A percentile compares a stretch with the other conserved stretches of the same genome.
phyloP scores from a whole-genome alignment of 495 filamentous ascomycete genomes.

The Aspergillus mulundensis region DNA sequence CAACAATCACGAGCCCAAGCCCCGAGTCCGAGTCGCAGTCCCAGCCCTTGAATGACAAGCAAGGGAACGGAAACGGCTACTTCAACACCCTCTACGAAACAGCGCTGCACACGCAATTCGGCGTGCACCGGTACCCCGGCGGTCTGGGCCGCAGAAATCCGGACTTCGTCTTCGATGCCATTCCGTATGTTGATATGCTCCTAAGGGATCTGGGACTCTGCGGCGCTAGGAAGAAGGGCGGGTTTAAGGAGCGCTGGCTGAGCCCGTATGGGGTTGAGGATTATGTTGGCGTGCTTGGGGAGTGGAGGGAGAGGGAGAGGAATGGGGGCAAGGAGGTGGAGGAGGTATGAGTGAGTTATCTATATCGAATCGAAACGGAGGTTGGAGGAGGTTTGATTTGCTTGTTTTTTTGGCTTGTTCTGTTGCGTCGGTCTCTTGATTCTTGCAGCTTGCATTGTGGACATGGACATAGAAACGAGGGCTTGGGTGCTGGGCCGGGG shows the following conservation, averaged over 20 bases:
- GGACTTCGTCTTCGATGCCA: constrained; percentile 70
- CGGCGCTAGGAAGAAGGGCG: constrained; percentile 35
- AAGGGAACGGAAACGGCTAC: background rate
- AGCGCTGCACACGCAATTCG: constrained; percentile 61
- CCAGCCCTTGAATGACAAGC: too few species aligned
- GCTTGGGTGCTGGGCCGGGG: too few species aligned
- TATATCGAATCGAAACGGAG: too few species aligned
- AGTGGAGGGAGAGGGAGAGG: constrained; percentile 38
- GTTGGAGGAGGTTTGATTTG: too few species aligned
- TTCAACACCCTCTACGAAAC: constrained; percentile 46
- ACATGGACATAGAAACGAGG: too few species aligned
- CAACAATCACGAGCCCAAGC: too few species aligned
- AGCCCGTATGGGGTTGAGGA: constrained; percentile 57
- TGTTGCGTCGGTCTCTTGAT: too few species aligned
- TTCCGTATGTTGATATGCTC: constrained; percentile 76
- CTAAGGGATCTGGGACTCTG: constrained; percentile 63
- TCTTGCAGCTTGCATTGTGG: too few species aligned
- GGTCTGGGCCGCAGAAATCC: constrained; percentile 62
- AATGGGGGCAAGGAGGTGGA: too few species aligned
- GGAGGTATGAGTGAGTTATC: too few species aligned
- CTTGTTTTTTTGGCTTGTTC: too few species aligned
- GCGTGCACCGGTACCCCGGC: constrained; percentile 62
- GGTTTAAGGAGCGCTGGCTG: constrained; percentile 43
- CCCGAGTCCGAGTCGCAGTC: too few species aligned
- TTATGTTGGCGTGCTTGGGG: constrained; percentile 56